These are phyloP conservation scores for Cercospora sesami DNA, from an alignment of 2,329 filamentous ascomycete species.

Conservation along the genomic window DNA sequence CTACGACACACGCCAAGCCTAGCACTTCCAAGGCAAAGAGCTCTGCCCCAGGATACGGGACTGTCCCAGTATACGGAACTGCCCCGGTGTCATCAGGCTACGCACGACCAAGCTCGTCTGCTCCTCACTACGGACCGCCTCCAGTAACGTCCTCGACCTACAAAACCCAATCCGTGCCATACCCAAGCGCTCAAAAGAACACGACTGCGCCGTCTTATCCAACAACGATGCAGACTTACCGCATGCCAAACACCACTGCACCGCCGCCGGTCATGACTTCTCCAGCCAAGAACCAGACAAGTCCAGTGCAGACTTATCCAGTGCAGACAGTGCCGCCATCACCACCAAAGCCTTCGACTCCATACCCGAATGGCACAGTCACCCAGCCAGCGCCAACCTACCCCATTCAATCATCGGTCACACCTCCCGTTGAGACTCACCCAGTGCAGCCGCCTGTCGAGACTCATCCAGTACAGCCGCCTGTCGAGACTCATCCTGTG, in stretches of 20 bases:
- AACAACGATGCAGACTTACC: not conserved
- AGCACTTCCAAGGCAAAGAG: not conserved
- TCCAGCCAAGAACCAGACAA: constrained; percentile 3
- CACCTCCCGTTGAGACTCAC: not conserved
- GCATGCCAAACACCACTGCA: constrained; percentile 5
- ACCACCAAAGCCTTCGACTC: constrained; percentile 1
- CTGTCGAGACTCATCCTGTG: not conserved
- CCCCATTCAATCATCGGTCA: not conserved
- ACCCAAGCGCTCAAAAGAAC: not conserved
- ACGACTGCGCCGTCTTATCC: not conserved
- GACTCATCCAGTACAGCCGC: constrained; percentile 1
- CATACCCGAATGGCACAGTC: constrained; percentile 4
- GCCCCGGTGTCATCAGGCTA: not conserved
- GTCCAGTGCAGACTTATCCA: not conserved
- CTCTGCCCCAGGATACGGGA: not conserved
- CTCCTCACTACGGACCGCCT: not conserved
- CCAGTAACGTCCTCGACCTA: not conserved
- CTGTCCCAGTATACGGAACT: not conserved
- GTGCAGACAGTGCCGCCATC: not conserved
- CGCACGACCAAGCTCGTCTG: not conserved
- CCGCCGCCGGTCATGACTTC: constrained; percentile 2
- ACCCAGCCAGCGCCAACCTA: constrained; percentile 8
- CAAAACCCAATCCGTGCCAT: not conserved
- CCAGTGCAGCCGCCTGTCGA: not conserved
- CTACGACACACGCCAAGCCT: not conserved